Evolutionary conservation across 768 basidiomycete genomes (phyloP), one percentile per base, ranked within the genome.

Genomic region (Boletus sp.): DNA sequence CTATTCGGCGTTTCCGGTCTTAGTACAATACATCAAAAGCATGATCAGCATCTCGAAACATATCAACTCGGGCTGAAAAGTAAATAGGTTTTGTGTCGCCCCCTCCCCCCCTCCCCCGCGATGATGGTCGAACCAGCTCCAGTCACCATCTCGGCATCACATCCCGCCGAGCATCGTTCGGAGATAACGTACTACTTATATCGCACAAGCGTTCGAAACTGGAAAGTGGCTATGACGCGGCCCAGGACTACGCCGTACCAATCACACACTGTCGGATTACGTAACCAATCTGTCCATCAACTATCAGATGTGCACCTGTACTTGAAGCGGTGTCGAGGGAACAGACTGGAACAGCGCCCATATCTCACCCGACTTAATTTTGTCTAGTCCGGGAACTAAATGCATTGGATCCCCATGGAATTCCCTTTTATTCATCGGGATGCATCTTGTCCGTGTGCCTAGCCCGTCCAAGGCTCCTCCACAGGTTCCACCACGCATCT

Each of bases 371-470:
- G 53, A 30, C 39, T 46, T 47, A 45, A 44, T 51, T 51, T 50
- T 36, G 30, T 15, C 51, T 9, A 7, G 30, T 29, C 47, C 56
- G 55, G 55, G 46, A 49, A 53, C 55, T 49, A 47, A 47, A 37
- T 28, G 5, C 9, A 56, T n/a, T n/a, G 18, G 24, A 44, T 46
- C 47, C 45, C 46, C 41, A 44, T 11, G 41, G n/a, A 14, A 17
- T 15, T 36, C 44, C 48, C 50, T 54, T 65, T 65, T 65, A 68
- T 61, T 53, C 56, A 11, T 51, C 61, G 40, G 55, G 62, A 70
- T 66, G 68, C 33, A 46, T 37, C 36, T 42, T 29, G 33, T 20
- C 44, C 44, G 44, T 45, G 29, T 44, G 6, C 40, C 33, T 15
- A 32, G 55, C 35, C 56, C 47, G 48, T 54, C 55, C 47, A 45